phyloP scores from a whole-genome alignment of 2,329 filamentous ascomycete genomes.

The Nemania serpens region DNA sequence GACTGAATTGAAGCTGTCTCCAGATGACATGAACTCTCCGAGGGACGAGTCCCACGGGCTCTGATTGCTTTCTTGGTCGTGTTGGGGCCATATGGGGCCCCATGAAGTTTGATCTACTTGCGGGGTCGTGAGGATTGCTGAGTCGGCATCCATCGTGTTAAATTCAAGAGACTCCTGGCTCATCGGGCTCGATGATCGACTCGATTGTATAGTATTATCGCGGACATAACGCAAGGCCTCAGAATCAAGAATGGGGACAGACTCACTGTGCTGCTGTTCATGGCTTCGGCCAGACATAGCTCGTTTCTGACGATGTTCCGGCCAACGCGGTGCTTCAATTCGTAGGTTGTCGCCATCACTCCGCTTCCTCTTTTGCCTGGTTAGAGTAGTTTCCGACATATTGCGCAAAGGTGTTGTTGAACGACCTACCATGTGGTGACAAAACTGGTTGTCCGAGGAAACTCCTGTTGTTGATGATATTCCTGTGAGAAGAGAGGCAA shows the following conservation, averaged over 20 bases:
- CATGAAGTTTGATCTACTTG: too few relatives aligned
- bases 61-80: background rate
- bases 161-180: background rate
- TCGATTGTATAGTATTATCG: background rate
- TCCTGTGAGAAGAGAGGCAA: too few relatives aligned
- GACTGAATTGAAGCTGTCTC: slow-evolving; percentile 8
- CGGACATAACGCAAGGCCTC: background rate
- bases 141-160: background rate
- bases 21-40: background rate
- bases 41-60: background rate
- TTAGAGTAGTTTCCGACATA: background rate
- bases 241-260: background rate
- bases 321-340: too few relatives aligned
- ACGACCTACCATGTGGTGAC: background rate
- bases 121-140: background rate
- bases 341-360: too few relatives aligned
- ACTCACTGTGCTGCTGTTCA: background rate
- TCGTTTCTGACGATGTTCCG: too few relatives aligned
- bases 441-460: background rate
- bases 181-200: background rate
- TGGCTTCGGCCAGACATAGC: background rate
- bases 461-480: background rate
- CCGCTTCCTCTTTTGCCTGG: background rate
- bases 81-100: background rate
- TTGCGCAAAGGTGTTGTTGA: too few relatives aligned